Conservation (phyloP, 2,329 filamentous ascomycete genomes). For the Diplodia sapinea region DNA sequence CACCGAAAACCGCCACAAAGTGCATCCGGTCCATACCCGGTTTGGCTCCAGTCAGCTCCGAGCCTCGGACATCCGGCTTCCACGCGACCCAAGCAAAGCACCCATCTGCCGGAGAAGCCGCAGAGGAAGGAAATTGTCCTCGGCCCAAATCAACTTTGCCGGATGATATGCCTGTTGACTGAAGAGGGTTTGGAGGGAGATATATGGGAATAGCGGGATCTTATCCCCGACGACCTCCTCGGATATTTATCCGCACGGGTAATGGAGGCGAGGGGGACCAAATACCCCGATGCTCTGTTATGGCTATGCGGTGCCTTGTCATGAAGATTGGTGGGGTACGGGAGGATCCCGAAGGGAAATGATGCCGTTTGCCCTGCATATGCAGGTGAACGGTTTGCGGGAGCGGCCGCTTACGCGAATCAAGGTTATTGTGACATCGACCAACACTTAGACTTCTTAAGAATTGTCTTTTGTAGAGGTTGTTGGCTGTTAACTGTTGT, state of each 20-base stretch:
- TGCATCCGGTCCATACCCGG: neutral
- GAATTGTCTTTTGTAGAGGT: no score
- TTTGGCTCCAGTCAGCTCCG: neutral
- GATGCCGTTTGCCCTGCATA: conserved; percentile 7
- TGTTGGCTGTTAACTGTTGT: no score
- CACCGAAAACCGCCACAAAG: no score
- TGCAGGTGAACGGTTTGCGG: neutral
- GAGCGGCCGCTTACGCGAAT: neutral
- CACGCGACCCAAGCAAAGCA: neutral
- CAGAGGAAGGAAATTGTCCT: neutral
- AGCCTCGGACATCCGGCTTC: neutral
- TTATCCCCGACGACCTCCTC: neutral
- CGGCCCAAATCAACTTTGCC: neutral
- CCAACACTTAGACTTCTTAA: no score
- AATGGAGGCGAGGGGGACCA: neutral
- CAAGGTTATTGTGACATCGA: neutral
- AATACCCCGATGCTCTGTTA: neutral
- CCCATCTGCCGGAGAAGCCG: neutral
- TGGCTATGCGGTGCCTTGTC: neutral
- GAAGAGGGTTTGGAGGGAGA: neutral
- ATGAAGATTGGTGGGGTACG: neutral
- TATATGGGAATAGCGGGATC: neutral
- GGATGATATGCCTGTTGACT: neutral
- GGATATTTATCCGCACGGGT: conserved; percentile 9
- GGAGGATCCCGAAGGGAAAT: conserved; percentile 1